Base-by-base conservation (phyloP, 306 rosid species). In the Corylus americana region DNA sequence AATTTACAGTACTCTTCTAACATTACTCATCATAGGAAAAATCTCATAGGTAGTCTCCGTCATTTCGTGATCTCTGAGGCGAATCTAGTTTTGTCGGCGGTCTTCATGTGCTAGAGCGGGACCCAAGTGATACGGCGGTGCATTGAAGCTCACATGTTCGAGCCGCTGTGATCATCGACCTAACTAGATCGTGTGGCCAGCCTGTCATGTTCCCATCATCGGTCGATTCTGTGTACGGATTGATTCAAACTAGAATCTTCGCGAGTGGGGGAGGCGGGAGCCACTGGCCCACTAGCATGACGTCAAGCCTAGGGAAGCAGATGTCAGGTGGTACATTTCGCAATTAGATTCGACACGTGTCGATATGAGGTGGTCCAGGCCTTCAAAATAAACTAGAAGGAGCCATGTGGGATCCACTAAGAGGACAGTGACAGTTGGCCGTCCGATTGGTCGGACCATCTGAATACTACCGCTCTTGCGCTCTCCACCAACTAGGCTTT, bases 41-140 rank as follows among this genome's bases (percentile, higher is more conserved):
- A 7, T 13, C 16, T 0, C 20, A 8, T 8, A 58, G 66, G 37
- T 55, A 14, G 63, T 31, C 54, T 31, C 3, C 31, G 68, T 59
- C 57, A 77, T 78, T 51, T 77, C 80, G 66, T 68, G 77, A 66
- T 74, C 77, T 49, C 16, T 4, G 64, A 74, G 86, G 86, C 82
- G 61, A 81, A 64, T 74, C 18, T 77, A 39, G 73, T 63, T 76
- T 86, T 68, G 89, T 70, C 86, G 89, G 85, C 87, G 67, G 11
- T 2, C 25, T 62, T 83, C 83, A 81, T 81, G 83, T 77, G 89
- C 48, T 4, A 14, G 0, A 20, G n/a, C 61, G 84, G 84, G 88
- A 50, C 84, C 86, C 69, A 67, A 2, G n/a, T 12, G 53, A 1
- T 71, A 45, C 79, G 80, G 75, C 83, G 81, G 81, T 76, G 86